Evolutionary conservation across 345 rosid genomes (phyloP).

Genomic region (Eucalyptus rudis): DNA sequence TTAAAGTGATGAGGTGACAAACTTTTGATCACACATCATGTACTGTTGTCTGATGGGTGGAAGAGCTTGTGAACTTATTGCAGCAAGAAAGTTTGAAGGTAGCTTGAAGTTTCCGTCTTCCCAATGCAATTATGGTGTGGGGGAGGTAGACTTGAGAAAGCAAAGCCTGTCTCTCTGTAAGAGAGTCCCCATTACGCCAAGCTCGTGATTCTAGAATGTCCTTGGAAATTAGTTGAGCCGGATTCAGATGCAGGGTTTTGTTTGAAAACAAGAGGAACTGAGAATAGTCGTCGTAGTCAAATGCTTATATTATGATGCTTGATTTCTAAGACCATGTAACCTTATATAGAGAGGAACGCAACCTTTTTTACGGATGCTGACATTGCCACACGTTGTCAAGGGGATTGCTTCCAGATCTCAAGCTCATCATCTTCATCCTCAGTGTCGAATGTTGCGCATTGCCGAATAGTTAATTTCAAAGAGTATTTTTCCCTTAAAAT

Average conservation of each 20-base stretch:
- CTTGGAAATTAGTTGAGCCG: background rate
- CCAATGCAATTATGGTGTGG: background rate
- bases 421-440: background rate
- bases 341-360: background rate
- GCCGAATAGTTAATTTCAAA: background rate
- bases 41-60: background rate
- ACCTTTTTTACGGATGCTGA: background rate
- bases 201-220: background rate
- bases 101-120: background rate
- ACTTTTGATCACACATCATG: background rate
- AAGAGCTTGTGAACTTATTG: background rate
- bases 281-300: background rate
- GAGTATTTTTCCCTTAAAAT: background rate
- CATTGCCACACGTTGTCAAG: background rate
- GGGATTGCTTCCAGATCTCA: background rate
- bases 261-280: background rate
- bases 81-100: background rate
- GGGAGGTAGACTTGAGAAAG: background rate
- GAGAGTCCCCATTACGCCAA: background rate
- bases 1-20: background rate
- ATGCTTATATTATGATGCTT: background rate
- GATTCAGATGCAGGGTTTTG: background rate
- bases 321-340: background rate
- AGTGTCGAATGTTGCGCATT: background rate
- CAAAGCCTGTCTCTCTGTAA: background rate